Percentiles rank a stretch among this genome's conserved stretches.
Conservation (phyloP, 163 green algal species). For the Coccomyxa subellipsoidea region DNA sequence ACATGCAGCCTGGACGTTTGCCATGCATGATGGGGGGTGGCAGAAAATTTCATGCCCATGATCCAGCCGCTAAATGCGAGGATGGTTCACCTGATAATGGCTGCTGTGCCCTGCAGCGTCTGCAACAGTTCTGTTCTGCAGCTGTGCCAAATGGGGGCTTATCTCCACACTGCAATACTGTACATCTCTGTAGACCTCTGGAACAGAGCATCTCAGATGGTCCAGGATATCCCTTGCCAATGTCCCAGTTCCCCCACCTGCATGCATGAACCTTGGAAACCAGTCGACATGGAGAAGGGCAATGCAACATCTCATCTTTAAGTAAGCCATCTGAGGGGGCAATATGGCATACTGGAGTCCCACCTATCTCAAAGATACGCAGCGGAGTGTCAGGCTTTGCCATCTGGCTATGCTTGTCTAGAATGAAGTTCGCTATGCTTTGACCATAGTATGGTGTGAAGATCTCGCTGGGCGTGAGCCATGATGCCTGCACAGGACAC, state of each 20-base stretch:
- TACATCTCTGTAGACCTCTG: slow-evolving; percentile 48
- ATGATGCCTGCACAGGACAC: slow-evolving; percentile 35
- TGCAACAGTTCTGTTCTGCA: slow-evolving; percentile 50
- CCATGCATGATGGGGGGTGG: no score
- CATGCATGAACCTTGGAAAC: no score
- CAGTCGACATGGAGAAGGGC: no score
- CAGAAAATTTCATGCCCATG: no score
- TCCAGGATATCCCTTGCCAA: slow-evolving; percentile 72
- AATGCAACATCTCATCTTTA: no score
- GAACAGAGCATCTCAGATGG: background rate
- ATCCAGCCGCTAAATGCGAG: no score
- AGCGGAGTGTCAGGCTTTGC: slow-evolving; percentile 38
- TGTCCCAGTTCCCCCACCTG: slow-evolving; percentile 81
- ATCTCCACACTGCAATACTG: slow-evolving; percentile 79
- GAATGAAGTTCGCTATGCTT: slow-evolving; percentile 60
- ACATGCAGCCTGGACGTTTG: no score
- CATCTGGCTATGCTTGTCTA: slow-evolving; percentile 47
- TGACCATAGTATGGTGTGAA: slow-evolving; percentile 85
- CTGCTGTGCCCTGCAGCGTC: slow-evolving; percentile 30
- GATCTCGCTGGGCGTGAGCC: slow-evolving; percentile 86
- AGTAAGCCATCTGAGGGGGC: no score
- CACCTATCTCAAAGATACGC: slow-evolving; percentile 82
- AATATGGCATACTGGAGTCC: no score
- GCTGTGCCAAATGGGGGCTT: slow-evolving; percentile 52
- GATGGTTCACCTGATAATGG: background rate